phyloP scores from a whole-genome alignment of 345 rosid genomes.

The Anacardium occidentale region DNA sequence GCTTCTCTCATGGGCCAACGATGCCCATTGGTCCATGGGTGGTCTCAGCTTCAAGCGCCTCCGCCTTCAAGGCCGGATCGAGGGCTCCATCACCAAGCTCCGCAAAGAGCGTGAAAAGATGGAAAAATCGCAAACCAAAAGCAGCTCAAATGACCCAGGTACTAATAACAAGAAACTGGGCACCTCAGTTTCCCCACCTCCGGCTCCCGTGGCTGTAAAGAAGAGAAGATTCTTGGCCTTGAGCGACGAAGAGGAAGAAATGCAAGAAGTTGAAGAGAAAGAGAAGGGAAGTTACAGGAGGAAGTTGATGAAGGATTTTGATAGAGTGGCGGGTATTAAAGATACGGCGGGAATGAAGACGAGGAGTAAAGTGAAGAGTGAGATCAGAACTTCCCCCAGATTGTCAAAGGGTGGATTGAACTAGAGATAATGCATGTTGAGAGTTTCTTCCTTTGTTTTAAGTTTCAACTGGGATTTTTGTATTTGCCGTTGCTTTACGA shows the following conservation, averaged over 20 bases:
- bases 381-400: constrained; percentile 62
- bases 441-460: not conserved
- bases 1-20: constrained; percentile 79
- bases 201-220: constrained; percentile 57
- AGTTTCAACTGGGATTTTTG: not conserved
- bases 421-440: not conserved
- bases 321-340: constrained; percentile 43
- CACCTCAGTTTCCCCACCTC: constrained; percentile 52
- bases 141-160: constrained; percentile 9
- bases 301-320: constrained; percentile 64
- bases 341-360: constrained; percentile 9
- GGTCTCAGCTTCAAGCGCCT: constrained; percentile 82
- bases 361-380: constrained; percentile 15
- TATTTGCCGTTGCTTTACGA: too few relatives aligned
- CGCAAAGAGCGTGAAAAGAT: constrained; percentile 46
- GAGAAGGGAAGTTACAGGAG: constrained; percentile 23
- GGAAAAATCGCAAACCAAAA: constrained; percentile 11
- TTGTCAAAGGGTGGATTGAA: constrained; percentile 35
- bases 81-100: constrained; percentile 62
- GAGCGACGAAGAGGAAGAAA: constrained; percentile 38
- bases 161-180: constrained; percentile 18
- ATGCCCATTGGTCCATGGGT: constrained; percentile 99
- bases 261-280: not conserved
- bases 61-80: constrained; percentile 88
- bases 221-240: constrained; percentile 51